A percentile compares a stretch with the other conserved stretches of the same genome.
These are phyloP conservation scores for Phytopythium cucurbitacearum DNA, from an alignment of 352 stramenopile species.

Conservation along the genomic window DNA sequence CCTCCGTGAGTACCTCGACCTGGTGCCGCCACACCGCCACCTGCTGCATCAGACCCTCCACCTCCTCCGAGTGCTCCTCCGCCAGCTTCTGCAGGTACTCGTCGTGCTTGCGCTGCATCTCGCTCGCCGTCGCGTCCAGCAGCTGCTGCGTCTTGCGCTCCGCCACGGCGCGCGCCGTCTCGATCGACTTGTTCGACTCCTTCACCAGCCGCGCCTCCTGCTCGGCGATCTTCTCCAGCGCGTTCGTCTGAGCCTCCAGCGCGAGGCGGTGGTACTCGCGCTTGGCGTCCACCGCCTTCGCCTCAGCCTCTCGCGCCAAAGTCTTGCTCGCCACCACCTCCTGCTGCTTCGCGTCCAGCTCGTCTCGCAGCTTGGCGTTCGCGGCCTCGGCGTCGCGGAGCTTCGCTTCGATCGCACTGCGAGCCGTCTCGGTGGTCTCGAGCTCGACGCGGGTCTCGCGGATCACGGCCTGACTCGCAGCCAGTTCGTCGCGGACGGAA, in stretches of 20 bases:
- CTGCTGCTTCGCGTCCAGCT: slow-evolving; percentile 27
- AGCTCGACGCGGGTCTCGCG: slow-evolving; percentile 35
- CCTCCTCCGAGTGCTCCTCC: slow-evolving; percentile 78
- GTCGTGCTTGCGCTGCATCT: slow-evolving; percentile 60
- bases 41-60: slow-evolving; percentile 78
- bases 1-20: slow-evolving; percentile 79
- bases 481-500: slow-evolving; percentile 66
- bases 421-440: slow-evolving; percentile 20
- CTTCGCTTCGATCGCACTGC: slow-evolving; percentile 17
- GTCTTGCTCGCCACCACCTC: slow-evolving; percentile 30
- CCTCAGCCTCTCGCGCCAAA: slow-evolving; percentile 33
- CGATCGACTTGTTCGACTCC: slow-evolving; percentile 77
- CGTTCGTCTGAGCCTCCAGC: slow-evolving; percentile 40
- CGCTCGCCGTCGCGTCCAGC: slow-evolving; percentile 42
- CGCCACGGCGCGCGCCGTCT: slow-evolving; percentile 47
- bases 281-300: slow-evolving; percentile 23
- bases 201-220: slow-evolving; percentile 67
- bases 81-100: slow-evolving; percentile 75
- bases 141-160: slow-evolving; percentile 52
- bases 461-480: slow-evolving; percentile 43
- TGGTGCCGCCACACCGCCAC: slow-evolving; percentile 81
- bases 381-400: slow-evolving; percentile 31
- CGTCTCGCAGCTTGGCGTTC: slow-evolving; percentile 37
- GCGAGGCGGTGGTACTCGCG: slow-evolving; percentile 39
- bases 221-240: slow-evolving; percentile 40